Base-by-base conservation (phyloP, 1,284 basidiomycete species). In the Ganoderma meredithae region DNA sequence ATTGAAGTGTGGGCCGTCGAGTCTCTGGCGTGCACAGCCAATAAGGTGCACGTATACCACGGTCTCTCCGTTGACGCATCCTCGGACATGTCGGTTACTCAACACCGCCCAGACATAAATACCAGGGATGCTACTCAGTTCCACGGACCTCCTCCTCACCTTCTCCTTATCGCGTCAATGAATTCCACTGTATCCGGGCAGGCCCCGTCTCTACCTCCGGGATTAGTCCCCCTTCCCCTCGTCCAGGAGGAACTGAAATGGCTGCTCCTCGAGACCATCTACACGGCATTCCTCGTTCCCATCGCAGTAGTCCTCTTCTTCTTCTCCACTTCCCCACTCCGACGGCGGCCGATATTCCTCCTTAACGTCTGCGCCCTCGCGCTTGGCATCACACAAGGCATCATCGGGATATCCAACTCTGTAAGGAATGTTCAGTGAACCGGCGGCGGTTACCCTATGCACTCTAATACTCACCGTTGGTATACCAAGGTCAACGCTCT, bases 321-420 rank as follows among this genome's bases (percentile, higher is more conserved):
- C 47, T 77, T 78, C 61, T 78, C 77, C 10, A 76, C 71, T 1
- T 56, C 60, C 1, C 25, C 44, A 1, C 62, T 71, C 4, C 65
- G 77, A 39, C 65, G 71, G 13, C 74, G 74, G 44, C 78, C 77
- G 3, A 63, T 78, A 2, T 79, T 79, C 68, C 66, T 79, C 13
- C 69, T 77, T 27, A 77, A 79, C 64, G 65, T 77, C 15, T 49
- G 47, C 12, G 10, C 47, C 12, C 47, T 49, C 10, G 22, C 22
- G 1, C 22, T 49, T 10, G 47, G 47, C 47, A 13, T 49, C 10
- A 22, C 22, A 4, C 47, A 49, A 25, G 47, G 47, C 47, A 25
- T 49, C 22, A 25, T 49, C 12, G 9, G 47, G 4, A 25, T 25
- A 2, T 49, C 47, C 3, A 49, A 10, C 22, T 49, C 22, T 7